Percentiles rank a stretch among this genome's conserved stretches.
Conservation (phyloP, 495 filamentous ascomycete genomes). For the Staphylotrichum longicolle region DNA sequence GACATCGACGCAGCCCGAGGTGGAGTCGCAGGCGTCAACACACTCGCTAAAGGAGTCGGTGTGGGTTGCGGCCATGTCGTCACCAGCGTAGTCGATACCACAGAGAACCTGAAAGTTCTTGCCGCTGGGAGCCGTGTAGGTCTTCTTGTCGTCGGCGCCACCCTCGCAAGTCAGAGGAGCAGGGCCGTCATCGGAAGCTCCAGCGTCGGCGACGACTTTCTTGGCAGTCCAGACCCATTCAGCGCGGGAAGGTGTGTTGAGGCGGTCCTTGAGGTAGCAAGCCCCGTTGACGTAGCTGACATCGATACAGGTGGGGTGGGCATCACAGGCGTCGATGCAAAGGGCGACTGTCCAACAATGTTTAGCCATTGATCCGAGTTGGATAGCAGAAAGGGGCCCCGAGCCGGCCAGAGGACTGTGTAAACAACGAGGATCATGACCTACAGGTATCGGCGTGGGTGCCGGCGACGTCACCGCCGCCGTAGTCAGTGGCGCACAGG, state of each 20-base stretch:
- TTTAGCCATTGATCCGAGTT: too few relatives aligned
- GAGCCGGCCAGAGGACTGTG: too few relatives aligned
- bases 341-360: background rate
- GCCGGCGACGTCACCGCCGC: slow-evolving; percentile 1
- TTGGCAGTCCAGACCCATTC: background rate
- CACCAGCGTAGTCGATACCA: slow-evolving; percentile 10
- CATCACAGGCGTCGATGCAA: slow-evolving; percentile 8
- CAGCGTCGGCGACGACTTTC: background rate
- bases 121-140: background rate
- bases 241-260: too few relatives aligned
- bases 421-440: too few relatives aligned
- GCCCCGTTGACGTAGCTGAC: slow-evolving; percentile 4
- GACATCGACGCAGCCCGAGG: slow-evolving; percentile 8
- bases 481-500: slow-evolving; percentile 10
- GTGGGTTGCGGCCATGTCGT: background rate
- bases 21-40: slow-evolving; percentile 10
- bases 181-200: background rate
- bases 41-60: slow-evolving; percentile 4
- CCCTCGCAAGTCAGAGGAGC: background rate
- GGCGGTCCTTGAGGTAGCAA: slow-evolving; percentile 4
- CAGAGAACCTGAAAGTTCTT: background rate
- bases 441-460: background rate
- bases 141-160: background rate
- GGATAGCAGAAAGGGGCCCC: too few relatives aligned
- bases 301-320: slow-evolving; percentile 2